Conservation (phyloP, 1,139 yeast species). For the Protomyces pachydermus region DNA sequence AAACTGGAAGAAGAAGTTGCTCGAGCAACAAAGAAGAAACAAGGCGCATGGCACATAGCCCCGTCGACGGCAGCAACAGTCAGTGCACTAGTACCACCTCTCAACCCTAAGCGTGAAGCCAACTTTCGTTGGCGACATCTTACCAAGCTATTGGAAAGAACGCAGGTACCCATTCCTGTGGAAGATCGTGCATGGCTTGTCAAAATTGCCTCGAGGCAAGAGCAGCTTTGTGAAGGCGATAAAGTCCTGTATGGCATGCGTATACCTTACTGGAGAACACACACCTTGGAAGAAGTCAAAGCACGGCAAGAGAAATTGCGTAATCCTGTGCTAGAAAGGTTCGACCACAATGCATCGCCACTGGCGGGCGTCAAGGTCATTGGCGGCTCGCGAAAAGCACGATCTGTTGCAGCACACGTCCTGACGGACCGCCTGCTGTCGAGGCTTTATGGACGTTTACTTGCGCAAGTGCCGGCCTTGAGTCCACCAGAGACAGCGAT, state of each 20-base stretch:
- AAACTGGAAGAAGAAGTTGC: background rate
- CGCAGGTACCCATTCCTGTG: conserved; percentile 5
- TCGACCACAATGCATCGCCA: background rate
- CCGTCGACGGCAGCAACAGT: background rate
- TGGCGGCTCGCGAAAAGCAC: background rate
- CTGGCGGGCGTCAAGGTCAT: background rate
- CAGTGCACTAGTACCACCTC: background rate
- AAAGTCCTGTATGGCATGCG: background rate
- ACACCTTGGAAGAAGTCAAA: background rate
- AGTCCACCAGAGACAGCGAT: background rate
- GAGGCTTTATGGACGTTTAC: background rate
- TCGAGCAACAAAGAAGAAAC: background rate
- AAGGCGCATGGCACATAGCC: too few species aligned
- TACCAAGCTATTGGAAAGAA: background rate
- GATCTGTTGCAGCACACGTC: background rate
- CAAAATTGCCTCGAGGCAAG: background rate
- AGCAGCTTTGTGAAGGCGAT: background rate
- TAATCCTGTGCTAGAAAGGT: background rate
- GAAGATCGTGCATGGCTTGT: background rate
- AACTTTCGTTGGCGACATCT: conserved; percentile 16
- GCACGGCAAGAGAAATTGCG: background rate
- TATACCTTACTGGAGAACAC: background rate
- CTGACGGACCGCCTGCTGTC: background rate
- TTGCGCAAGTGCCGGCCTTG: background rate
- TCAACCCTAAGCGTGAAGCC: conserved; percentile 5